Conservation (phyloP, 176 grass and related monocot genomes). For the Dendrocalamus sinicus region DNA sequence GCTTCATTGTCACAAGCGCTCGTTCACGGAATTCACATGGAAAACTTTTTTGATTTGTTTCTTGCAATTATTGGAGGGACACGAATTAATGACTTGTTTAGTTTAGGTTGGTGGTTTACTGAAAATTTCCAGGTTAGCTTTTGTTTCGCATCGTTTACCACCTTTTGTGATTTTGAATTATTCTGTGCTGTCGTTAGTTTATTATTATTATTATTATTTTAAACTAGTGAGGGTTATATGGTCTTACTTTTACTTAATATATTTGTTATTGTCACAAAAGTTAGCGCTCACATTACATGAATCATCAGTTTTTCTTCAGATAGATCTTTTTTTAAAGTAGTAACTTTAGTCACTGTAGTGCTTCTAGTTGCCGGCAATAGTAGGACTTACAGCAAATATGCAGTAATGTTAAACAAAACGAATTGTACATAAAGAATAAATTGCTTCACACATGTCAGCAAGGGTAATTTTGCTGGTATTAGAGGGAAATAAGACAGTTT, state of each 20-base stretch:
- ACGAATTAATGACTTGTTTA: slow-evolving; percentile 19
- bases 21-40: slow-evolving; percentile 39
- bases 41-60: slow-evolving; percentile 29
- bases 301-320: not conserved
- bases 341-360: not conserved
- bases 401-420: slow-evolving; percentile 12
- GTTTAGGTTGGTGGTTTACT: not conserved
- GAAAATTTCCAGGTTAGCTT: slow-evolving; percentile 2
- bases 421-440: not conserved
- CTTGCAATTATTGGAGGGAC: not conserved
- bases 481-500: slow-evolving; percentile 19
- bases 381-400: not conserved
- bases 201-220: not conserved
- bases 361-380: not conserved
- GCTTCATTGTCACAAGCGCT: slow-evolving; percentile 33
- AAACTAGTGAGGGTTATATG: not conserved
- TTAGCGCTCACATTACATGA: not conserved
- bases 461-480: not conserved
- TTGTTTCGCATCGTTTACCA: slow-evolving; percentile 5
- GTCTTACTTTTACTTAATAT: slow-evolving; percentile 12
- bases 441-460: not conserved
- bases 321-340: not conserved
- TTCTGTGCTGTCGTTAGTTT: not conserved
- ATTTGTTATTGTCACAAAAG: not conserved
- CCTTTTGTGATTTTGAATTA: not conserved